Percentiles rank a stretch among this genome's conserved stretches.
These are phyloP conservation scores for Fusarium compactum DNA, from an alignment of 2,329 filamentous ascomycete genomes.

Conservation along the genomic window DNA sequence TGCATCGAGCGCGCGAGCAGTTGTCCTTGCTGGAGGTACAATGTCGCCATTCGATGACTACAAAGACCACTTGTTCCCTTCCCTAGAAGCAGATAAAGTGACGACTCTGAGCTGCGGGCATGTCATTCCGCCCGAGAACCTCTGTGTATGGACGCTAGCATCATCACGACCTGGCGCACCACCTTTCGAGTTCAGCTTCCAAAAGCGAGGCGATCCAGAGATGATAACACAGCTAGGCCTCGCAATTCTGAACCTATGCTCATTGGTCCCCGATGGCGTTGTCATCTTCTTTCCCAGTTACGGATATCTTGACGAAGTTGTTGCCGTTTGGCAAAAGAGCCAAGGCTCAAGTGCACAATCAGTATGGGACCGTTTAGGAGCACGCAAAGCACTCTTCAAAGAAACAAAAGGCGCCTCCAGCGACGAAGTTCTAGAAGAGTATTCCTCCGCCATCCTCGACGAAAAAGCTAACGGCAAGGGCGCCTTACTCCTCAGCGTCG, in stretches of 20 bases:
- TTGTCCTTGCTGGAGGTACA: conserved; percentile 93
- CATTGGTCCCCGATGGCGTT: conserved; percentile 84
- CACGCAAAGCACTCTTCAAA: conserved; percentile 72
- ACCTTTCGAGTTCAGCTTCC: conserved; percentile 89
- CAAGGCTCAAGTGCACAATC: conserved; percentile 49
- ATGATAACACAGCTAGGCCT: conserved; percentile 82
- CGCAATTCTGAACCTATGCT: conserved; percentile 77
- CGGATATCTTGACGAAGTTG: conserved; percentile 83
- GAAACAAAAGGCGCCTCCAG: conserved; percentile 66
- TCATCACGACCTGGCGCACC: conserved; percentile 56
- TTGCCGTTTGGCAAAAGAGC: conserved; percentile 68
- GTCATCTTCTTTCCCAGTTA: conserved; percentile 98
- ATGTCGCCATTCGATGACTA: conserved; percentile 99
- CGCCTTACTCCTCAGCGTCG: conserved; percentile 87
- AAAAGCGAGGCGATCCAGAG: conserved; percentile 74
- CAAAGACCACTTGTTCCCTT: conserved; percentile 84
- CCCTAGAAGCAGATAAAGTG: conserved; percentile 71
- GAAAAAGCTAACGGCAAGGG: conserved; percentile 61
- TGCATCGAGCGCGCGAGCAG: conserved; percentile 83
- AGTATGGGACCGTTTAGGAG: conserved; percentile 69
- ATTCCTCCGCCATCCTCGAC: conserved; percentile 75
- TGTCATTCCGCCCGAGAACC: conserved; percentile 85
- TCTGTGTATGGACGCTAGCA: conserved; percentile 81
- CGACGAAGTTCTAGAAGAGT: conserved; percentile 80
- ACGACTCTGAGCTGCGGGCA: conserved; percentile 92